Evolutionary conservation across 331 rosid genomes (phyloP).

Genomic region (Cydonia oblonga): DNA sequence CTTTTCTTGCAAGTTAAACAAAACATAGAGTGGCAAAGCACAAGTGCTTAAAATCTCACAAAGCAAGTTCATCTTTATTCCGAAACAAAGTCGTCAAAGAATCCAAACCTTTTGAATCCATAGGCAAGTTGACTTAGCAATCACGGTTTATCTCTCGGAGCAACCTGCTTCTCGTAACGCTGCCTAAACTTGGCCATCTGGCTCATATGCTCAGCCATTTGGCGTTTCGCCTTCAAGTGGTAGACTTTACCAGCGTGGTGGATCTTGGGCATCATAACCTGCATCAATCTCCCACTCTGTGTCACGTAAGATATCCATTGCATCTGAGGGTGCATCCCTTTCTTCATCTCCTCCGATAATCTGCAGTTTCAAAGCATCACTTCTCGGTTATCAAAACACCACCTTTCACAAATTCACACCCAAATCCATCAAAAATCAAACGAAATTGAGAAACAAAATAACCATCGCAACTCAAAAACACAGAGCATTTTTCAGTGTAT

Average conservation of each 20-base stretch:
- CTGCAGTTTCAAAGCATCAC: background rate
- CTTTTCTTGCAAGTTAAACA: background rate
- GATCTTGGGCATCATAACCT: constrained; percentile 32
- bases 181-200: constrained; percentile 39
- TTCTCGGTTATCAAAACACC: background rate
- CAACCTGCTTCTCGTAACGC: constrained; percentile 20
- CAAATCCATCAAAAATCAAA: background rate
- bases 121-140: background rate
- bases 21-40: background rate
- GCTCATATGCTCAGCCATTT: constrained; percentile 31
- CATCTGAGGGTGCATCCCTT: constrained; percentile 46
- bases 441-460: background rate
- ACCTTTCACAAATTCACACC: background rate
- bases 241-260: constrained; percentile 39
- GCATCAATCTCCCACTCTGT: constrained; percentile 42
- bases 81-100: background rate
- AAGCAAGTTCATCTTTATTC: background rate
- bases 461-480: background rate
- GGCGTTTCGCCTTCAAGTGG: constrained; percentile 38
- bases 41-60: background rate
- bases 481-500: background rate
- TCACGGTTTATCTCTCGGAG: constrained; percentile 1
- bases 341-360: constrained; percentile 23
- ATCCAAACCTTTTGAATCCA: background rate
- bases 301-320: constrained; percentile 44